phyloP scores from a whole-genome alignment of 495 filamentous ascomycete genomes.

The Penicillium cataractarum region DNA sequence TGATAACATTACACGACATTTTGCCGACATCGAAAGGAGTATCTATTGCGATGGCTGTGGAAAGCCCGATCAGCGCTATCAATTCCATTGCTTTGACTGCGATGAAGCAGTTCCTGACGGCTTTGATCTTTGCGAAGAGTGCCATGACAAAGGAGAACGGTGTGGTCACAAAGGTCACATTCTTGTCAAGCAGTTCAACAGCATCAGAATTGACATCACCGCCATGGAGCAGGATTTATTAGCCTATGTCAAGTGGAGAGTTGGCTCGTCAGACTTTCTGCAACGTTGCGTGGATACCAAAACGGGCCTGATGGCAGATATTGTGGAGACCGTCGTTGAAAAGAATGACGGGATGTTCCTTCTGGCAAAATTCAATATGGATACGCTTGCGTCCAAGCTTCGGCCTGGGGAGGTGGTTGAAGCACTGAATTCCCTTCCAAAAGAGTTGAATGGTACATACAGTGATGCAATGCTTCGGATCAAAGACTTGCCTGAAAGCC shows the following conservation, averaged over 20 bases:
- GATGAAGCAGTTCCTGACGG: background rate
- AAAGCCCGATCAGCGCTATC: slow-evolving; percentile 1
- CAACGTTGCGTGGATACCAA: slow-evolving; percentile 9
- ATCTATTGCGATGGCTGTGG: slow-evolving; percentile 4
- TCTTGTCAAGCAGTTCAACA: slow-evolving; percentile 8
- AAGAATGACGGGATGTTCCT: slow-evolving; percentile 12
- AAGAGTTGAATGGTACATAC: slow-evolving; percentile 8
- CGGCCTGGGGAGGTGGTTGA: slow-evolving; percentile 8
- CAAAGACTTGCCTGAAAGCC: slow-evolving; percentile 5
- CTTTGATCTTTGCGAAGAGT: slow-evolving; percentile 8
- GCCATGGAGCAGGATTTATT: slow-evolving; percentile 10
- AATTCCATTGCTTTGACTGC: slow-evolving; percentile 9
- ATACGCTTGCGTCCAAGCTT: slow-evolving; percentile 9
- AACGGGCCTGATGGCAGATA: background rate
- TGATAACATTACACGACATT: slow-evolving; percentile 7
- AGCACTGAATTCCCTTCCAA: background rate
- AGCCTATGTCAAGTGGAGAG: slow-evolving; percentile 9
- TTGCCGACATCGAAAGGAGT: background rate
- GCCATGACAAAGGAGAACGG: slow-evolving; percentile 6
- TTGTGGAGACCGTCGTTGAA: slow-evolving; percentile 7
- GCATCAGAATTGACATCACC: slow-evolving; percentile 3
- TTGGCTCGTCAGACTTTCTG: slow-evolving; percentile 11
- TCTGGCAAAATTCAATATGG: slow-evolving; percentile 11
- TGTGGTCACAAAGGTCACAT: slow-evolving; percentile 5
- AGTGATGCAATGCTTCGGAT: slow-evolving; percentile 8